phyloP scores from a whole-genome alignment of 805 yeast genomes.

The Maudiozyma turicensis region DNA sequence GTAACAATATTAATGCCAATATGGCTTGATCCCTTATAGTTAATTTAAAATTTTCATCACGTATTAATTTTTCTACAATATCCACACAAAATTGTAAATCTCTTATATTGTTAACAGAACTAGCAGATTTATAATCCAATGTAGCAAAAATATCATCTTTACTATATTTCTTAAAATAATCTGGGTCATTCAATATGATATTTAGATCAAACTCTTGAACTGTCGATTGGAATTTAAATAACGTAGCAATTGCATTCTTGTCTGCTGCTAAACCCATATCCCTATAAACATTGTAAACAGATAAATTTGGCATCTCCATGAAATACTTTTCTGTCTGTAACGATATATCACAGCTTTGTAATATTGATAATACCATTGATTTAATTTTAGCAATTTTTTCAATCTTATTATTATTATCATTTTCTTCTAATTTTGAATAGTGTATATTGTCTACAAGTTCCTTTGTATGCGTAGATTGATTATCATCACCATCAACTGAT shows the following conservation, averaged over 20 bases:
- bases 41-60: constrained; percentile 1
- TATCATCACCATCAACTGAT: not conserved
- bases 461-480: not conserved
- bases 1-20: constrained; percentile 6
- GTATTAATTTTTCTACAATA: constrained; percentile 1
- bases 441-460: not conserved
- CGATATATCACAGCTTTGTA: not conserved
- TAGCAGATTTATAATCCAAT: constrained; percentile 1
- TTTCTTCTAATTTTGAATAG: not conserved
- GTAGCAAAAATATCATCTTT: constrained; percentile 1
- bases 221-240: not conserved
- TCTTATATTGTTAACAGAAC: not conserved
- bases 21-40: not conserved
- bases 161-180: not conserved
- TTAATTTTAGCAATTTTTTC: not conserved
- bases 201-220: not conserved
- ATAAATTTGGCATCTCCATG: not conserved
- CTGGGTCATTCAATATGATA: not conserved
- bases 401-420: constrained; percentile 1
- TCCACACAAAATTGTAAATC: constrained; percentile 3
- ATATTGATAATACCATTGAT: not conserved
- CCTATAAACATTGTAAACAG: not conserved
- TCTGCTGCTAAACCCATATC: not conserved
- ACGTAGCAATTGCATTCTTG: not conserved
- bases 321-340: not conserved